Conservation (phyloP, 148 eudicot genomes). For the Dysphania ambrosioides region DNA sequence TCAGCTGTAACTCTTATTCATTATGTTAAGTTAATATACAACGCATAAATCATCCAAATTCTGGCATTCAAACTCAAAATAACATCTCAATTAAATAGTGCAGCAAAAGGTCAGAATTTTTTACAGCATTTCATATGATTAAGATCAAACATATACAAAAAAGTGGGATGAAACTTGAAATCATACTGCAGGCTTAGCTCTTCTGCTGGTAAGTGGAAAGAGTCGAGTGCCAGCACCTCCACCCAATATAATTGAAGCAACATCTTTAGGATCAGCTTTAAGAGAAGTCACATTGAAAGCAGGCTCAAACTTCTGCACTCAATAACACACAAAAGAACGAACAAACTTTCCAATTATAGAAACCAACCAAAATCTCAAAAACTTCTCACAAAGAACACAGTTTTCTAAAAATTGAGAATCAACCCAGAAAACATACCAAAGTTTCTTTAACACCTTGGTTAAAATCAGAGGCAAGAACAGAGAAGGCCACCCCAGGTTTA, state of each 20-base stretch:
- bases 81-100: too few relatives aligned
- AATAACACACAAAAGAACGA: not conserved
- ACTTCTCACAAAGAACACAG: conserved; percentile 11
- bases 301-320: conserved; percentile 43
- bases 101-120: too few relatives aligned
- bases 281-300: conserved; percentile 45
- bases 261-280: conserved; percentile 65
- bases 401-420: not conserved
- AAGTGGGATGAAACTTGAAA: too few relatives aligned
- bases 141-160: too few relatives aligned
- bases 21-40: too few relatives aligned
- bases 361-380: conserved; percentile 33
- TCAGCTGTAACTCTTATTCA: too few relatives aligned
- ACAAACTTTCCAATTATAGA: not conserved
- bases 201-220: conserved; percentile 78
- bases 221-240: conserved; percentile 92
- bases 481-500: conserved; percentile 35
- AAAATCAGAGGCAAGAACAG: conserved; percentile 49
- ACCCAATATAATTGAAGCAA: conserved; percentile 80
- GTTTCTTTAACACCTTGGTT: conserved; percentile 31
- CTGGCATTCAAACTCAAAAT: too few relatives aligned
- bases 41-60: too few relatives aligned
- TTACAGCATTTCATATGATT: too few relatives aligned
- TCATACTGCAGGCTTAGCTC: conserved; percentile 93
- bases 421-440: conserved; percentile 30